These are phyloP conservation scores for Fusarium brevicatenulatum DNA, from an alignment of 2,329 filamentous ascomycete genomes.

Conservation along the genomic window DNA sequence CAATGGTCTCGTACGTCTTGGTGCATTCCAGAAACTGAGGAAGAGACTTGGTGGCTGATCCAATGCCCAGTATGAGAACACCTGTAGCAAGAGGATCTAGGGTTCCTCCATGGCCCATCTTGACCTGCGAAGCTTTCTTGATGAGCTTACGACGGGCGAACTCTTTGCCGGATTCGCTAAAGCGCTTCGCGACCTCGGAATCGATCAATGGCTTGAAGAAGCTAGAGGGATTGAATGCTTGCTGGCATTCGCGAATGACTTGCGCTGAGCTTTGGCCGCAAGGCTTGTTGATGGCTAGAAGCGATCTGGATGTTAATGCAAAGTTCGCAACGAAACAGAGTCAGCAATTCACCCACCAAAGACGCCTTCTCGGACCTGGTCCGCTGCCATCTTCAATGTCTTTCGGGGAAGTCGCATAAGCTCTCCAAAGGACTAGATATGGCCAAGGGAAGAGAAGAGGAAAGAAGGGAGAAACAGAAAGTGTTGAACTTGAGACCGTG, in stretches of 20 bases:
- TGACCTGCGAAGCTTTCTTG: slow-evolving; percentile 75
- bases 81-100: slow-evolving; percentile 94
- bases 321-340: slow-evolving; percentile 3
- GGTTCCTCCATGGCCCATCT: slow-evolving; percentile 96
- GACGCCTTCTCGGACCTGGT: slow-evolving; percentile 65
- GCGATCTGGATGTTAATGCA: slow-evolving; percentile 17
- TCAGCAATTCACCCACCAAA: slow-evolving; percentile 58
- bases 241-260: slow-evolving; percentile 87
- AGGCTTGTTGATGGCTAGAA: slow-evolving; percentile 90
- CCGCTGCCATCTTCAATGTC: slow-evolving; percentile 63
- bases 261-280: slow-evolving; percentile 87
- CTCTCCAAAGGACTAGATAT: slow-evolving; percentile 16
- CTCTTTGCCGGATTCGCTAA: slow-evolving; percentile 67
- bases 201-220: slow-evolving; percentile 83
- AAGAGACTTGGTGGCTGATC: slow-evolving; percentile 86
- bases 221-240: slow-evolving; percentile 81
- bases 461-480: slow-evolving; percentile 14
- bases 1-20: slow-evolving; percentile 90
- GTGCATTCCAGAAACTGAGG: slow-evolving; percentile 84
- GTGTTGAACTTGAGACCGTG: slow-evolving; percentile 3
- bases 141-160: slow-evolving; percentile 66
- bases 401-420: slow-evolving; percentile 48
- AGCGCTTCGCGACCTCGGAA: slow-evolving; percentile 65
- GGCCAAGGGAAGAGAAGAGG: slow-evolving; percentile 5
- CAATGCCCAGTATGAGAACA: slow-evolving; percentile 88